Conservation (phyloP, 176 grass and related monocot species). For the Raddia guianensis region DNA sequence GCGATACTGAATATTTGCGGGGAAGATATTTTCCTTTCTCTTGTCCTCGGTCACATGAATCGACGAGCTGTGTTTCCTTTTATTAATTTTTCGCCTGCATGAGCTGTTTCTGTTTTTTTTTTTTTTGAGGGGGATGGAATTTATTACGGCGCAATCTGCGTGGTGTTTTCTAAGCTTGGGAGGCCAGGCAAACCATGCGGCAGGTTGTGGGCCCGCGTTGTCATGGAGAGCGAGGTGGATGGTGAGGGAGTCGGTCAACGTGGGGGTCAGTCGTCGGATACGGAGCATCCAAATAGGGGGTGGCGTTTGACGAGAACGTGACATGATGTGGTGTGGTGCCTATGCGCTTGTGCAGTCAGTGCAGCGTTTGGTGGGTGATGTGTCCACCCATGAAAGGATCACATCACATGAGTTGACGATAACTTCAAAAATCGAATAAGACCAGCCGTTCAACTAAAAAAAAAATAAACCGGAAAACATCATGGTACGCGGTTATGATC, state of each 20-base stretch:
- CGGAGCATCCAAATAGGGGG: background rate
- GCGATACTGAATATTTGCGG: background rate
- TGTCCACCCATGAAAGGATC: too few relatives aligned
- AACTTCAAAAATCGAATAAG: too few relatives aligned
- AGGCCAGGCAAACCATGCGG: background rate
- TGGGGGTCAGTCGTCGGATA: background rate
- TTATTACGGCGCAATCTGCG: background rate
- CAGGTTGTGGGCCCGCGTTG: background rate
- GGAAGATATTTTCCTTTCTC: slow-evolving; percentile 35
- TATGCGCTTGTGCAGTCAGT: too few relatives aligned
- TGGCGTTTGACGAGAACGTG: background rate
- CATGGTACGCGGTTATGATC: too few relatives aligned
- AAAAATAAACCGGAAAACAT: too few relatives aligned
- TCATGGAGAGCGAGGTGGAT: background rate
- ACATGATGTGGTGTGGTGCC: background rate
- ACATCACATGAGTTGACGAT: too few relatives aligned
- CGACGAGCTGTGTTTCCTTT: background rate
- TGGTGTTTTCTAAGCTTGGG: background rate
- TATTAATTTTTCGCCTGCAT: background rate
- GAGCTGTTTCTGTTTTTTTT: background rate
- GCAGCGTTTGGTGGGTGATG: too few relatives aligned
- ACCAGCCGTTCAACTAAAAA: too few relatives aligned
- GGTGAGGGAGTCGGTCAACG: background rate
- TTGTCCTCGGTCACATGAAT: slow-evolving; percentile 8
- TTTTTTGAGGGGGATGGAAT: background rate